Percentiles rank a stretch among this genome's conserved stretches.
These are phyloP conservation scores for Poterioochromonas sp. DNA, from an alignment of 352 stramenopile genomes.

Conservation along the genomic window DNA sequence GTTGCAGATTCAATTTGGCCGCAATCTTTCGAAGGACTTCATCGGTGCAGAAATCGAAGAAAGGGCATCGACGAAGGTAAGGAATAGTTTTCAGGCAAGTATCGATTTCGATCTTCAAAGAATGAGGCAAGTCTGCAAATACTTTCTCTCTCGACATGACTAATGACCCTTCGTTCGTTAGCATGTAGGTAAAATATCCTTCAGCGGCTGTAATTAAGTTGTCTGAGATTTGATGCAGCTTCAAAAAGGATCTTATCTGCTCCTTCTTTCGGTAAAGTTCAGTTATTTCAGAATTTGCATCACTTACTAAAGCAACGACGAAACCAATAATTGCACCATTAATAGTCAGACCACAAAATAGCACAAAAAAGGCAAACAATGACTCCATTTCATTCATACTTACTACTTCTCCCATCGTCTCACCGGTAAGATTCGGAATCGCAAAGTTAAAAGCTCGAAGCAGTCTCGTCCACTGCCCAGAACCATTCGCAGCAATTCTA, in stretches of 20 bases:
- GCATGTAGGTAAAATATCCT: background rate
- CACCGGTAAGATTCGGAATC: background rate
- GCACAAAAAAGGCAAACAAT: background rate
- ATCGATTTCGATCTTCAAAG: background rate
- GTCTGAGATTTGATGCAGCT: background rate
- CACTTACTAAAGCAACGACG: background rate
- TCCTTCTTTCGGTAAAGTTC: background rate
- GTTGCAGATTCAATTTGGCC: background rate
- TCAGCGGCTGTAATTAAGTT: background rate
- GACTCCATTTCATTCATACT: background rate
- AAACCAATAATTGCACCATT: background rate
- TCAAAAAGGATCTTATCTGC: background rate
- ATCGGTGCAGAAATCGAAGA: slow-evolving; percentile 9
- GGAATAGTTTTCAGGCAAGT: background rate
- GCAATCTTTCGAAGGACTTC: background rate
- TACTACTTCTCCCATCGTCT: background rate
- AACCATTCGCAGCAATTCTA: background rate
- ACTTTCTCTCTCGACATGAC: background rate
- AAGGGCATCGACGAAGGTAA: background rate
- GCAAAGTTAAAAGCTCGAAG: background rate
- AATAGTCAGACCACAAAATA: background rate
- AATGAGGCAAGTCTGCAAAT: background rate
- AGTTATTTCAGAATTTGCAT: background rate
- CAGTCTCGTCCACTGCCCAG: background rate
- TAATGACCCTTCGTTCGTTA: background rate